phyloP scores from a whole-genome alignment of 2,329 filamentous ascomycete genomes.

The Exophiala aquamarina region DNA sequence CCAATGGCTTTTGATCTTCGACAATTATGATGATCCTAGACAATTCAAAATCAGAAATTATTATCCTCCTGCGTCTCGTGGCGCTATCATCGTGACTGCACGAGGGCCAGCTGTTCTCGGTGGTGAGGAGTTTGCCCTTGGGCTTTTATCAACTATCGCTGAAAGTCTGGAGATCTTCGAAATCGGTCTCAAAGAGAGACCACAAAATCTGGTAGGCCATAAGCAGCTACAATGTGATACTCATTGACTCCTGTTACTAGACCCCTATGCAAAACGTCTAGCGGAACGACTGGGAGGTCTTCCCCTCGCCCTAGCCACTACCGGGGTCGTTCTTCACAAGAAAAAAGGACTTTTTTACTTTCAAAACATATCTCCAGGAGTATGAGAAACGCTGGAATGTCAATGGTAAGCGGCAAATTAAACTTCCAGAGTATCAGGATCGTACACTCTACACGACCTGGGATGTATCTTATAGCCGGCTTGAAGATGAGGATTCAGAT shows the following conservation, averaged over 20 bases:
- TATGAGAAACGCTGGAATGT: conserved; percentile 42
- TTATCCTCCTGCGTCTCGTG: conserved; percentile 19
- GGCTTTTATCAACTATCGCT: conserved; percentile 2
- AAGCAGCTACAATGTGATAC: neutral
- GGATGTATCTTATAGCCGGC: conserved; percentile 17
- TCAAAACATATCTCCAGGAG: conserved; percentile 40
- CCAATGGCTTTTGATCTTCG: conserved; percentile 28
- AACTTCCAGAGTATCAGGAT: conserved; percentile 17
- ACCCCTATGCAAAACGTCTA: conserved; percentile 29
- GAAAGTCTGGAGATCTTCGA: conserved; percentile 18
- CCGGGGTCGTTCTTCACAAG: conserved; percentile 45
- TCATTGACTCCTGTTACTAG: conserved; percentile 2
- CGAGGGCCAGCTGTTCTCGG: conserved; percentile 14
- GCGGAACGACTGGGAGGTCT: conserved; percentile 43
- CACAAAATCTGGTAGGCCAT: conserved; percentile 13
- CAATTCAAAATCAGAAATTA: conserved; percentile 19
- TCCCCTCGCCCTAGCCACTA: conserved; percentile 49
- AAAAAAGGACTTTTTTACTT: conserved; percentile 37
- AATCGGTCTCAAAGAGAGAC: conserved; percentile 12
- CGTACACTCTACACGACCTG: conserved; percentile 25
- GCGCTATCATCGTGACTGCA: conserved; percentile 27
- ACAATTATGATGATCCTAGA: conserved; percentile 27
- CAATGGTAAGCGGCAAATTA: neutral
- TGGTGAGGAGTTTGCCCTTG: conserved; percentile 10
- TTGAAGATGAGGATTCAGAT: conserved; percentile 13